Conservation (phyloP, 2,329 filamentous ascomycete species). For the Leptographium wingfieldii region DNA sequence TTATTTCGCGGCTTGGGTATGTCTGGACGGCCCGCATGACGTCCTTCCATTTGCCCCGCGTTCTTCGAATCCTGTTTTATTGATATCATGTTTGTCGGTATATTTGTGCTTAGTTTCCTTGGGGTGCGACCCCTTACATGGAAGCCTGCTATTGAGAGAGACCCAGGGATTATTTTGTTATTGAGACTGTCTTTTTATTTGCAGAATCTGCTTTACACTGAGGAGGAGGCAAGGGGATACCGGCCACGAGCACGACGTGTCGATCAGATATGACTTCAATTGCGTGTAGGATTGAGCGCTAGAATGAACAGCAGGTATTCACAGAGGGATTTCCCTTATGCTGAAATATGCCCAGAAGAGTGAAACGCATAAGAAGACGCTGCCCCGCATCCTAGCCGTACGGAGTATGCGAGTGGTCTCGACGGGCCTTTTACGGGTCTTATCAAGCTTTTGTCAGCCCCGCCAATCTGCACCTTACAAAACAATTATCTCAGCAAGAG, state of each 20-base stretch:
- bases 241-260: neutral
- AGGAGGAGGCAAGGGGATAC: neutral
- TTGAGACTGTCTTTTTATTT: neutral
- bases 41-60: neutral
- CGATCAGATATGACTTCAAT: neutral
- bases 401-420: neutral
- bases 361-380: neutral
- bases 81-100: neutral
- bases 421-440: too few species aligned
- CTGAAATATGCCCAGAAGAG: neutral
- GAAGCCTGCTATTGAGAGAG: neutral
- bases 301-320: neutral
- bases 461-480: neutral
- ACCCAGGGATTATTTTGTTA: neutral
- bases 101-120: neutral
- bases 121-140: neutral
- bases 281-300: neutral
- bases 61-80: neutral
- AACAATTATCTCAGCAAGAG: constrained; percentile 6
- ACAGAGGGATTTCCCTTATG: neutral
- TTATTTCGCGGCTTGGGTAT: neutral
- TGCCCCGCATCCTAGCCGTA: neutral
- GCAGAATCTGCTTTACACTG: neutral
- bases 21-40: neutral
- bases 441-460: neutral